Conservation (phyloP, 495 filamentous ascomycete species). For the Aspergillus homomorphus region DNA sequence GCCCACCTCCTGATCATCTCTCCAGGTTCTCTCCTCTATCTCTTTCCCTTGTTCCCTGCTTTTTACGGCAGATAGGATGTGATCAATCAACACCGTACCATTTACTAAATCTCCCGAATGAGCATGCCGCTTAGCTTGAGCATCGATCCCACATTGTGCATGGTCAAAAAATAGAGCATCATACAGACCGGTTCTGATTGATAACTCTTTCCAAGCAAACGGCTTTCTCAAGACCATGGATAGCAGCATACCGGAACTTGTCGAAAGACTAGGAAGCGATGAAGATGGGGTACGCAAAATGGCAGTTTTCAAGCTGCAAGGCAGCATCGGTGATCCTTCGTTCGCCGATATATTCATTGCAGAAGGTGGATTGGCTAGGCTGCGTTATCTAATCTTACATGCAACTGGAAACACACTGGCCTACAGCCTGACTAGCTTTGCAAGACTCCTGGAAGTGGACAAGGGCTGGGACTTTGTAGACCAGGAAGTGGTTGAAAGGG, state of each 20-base stretch:
- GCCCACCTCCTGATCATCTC: neutral
- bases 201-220: too few relatives aligned
- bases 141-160: neutral
- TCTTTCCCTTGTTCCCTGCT: too few relatives aligned
- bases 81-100: neutral
- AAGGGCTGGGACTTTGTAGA: conserved; percentile 90
- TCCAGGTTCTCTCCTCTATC: too few relatives aligned
- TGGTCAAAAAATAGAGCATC: neutral
- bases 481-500: conserved; percentile 64
- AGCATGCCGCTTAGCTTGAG: neutral
- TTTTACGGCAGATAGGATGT: neutral
- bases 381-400: conserved; percentile 77
- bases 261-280: conserved; percentile 65
- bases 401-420: conserved; percentile 91
- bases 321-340: conserved; percentile 88
- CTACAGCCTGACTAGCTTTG: conserved; percentile 86
- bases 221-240: too few relatives aligned
- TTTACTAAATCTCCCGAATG: neutral
- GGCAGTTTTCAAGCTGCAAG: conserved; percentile 97
- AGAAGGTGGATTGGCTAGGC: conserved; percentile 75
- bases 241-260: conserved; percentile 60
- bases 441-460: conserved; percentile 84
- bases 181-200: neutral
- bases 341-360: conserved; percentile 96
- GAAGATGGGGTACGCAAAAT: conserved; percentile 96